Evolutionary conservation across 148 eudicot species (phyloP).

Genomic region (Rhododendron kiyosumense): DNA sequence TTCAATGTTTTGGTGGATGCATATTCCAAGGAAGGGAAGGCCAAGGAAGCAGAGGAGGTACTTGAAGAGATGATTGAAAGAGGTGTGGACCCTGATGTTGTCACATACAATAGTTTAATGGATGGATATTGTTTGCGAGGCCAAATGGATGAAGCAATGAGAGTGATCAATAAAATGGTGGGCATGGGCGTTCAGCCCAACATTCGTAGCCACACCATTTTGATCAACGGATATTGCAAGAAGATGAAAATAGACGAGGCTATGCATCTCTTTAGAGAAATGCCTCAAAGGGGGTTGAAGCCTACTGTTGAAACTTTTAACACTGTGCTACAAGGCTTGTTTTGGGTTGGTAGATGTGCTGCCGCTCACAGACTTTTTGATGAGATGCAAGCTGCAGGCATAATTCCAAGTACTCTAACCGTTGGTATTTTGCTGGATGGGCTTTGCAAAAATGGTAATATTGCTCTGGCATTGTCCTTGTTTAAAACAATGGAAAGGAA

Average conservation of each 20-base stretch:
- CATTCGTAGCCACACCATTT: not conserved
- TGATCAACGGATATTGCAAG: not conserved
- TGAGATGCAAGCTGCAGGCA: slow-evolving; percentile 8
- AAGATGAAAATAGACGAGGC: not conserved
- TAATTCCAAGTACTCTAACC: not conserved
- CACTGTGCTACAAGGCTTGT: not conserved
- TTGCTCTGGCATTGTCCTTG: not conserved
- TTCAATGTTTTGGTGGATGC: too few relatives aligned
- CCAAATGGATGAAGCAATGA: too few relatives aligned
- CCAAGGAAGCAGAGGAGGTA: too few relatives aligned
- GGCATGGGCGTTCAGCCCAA: too few relatives aligned
- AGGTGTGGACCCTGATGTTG: too few relatives aligned
- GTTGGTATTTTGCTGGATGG: not conserved
- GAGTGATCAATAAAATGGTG: too few relatives aligned
- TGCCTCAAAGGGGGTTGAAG: not conserved
- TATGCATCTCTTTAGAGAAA: not conserved
- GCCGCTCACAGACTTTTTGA: not conserved
- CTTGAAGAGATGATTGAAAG: too few relatives aligned
- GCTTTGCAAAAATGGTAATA: not conserved
- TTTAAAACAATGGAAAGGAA: too few relatives aligned
- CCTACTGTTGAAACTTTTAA: not conserved
- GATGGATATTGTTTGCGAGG: too few relatives aligned
- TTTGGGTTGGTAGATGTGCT: slow-evolving; percentile 1
- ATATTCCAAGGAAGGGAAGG: too few relatives aligned
- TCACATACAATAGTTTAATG: too few relatives aligned